phyloP scores from a whole-genome alignment of 768 basidiomycete species.

The Asterophora lycoperdoides region DNA sequence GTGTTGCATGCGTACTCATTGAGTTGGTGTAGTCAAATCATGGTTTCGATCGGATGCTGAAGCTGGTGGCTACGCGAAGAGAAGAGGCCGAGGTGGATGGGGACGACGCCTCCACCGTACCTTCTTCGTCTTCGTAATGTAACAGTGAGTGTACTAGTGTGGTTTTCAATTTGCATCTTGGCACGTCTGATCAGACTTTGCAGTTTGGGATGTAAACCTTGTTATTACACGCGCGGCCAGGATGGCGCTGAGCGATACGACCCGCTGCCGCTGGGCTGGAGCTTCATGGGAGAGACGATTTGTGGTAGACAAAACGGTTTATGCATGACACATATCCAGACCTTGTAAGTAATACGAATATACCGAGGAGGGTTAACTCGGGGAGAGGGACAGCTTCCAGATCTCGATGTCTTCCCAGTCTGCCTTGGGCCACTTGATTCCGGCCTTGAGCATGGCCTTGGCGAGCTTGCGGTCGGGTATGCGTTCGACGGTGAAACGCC shows the following conservation, averaged over 20 bases:
- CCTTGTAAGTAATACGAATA: not conserved
- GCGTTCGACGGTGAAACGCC: conserved; percentile 56
- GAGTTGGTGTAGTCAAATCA: conserved; percentile 51
- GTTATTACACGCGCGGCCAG: not conserved
- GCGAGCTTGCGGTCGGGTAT: conserved; percentile 55
- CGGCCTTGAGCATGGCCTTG: conserved; percentile 56
- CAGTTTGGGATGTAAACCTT: not conserved
- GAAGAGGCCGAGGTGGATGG: conserved; percentile 40
- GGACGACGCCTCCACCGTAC: conserved; percentile 1
- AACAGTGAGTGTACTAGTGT: conserved; percentile 1
- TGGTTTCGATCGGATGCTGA: conserved; percentile 67
- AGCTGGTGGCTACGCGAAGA: conserved; percentile 51
- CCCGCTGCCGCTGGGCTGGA: not conserved
- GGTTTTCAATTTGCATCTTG: no score
- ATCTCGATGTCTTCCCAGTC: conserved; percentile 85
- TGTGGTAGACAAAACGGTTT: not conserved
- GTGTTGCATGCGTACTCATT: conserved; percentile 8
- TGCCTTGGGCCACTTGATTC: conserved; percentile 53
- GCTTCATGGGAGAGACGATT: conserved; percentile 1
- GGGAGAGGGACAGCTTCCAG: conserved; percentile 51
- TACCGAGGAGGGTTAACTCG: not conserved
- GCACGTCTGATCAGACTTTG: not conserved
- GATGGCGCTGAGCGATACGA: not conserved
- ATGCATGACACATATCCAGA: not conserved
- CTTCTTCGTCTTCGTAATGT: not conserved